A percentile compares a stretch with the other conserved stretches of the same genome.
These are phyloP conservation scores for Delitschia confertaspora DNA, from an alignment of 495 filamentous ascomycete genomes.

Conservation along the genomic window DNA sequence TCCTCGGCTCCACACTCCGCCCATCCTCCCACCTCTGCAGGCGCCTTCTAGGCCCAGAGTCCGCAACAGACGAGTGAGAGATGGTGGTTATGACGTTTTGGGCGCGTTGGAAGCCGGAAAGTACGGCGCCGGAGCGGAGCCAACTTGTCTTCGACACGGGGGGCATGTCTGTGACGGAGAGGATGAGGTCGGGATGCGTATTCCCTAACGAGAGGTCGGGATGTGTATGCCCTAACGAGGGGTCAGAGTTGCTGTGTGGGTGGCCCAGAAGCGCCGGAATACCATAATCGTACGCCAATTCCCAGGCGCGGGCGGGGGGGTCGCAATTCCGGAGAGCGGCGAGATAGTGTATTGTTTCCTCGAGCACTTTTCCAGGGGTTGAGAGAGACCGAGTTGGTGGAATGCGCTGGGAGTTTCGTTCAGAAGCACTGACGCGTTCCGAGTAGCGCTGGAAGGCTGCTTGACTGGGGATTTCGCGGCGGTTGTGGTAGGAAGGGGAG, in stretches of 20 bases:
- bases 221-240: constrained; percentile 45
- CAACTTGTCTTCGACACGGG: constrained; percentile 54
- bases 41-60: no score
- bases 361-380: constrained; percentile 45
- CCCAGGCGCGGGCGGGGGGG: constrained; percentile 22
- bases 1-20: no score
- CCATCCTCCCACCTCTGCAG: no score
- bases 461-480: constrained; percentile 15
- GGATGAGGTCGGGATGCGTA: constrained; percentile 50
- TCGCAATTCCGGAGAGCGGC: constrained; percentile 1
- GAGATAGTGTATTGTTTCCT: no score
- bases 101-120: constrained; percentile 55
- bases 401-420: constrained; percentile 41
- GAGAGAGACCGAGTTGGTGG: constrained; percentile 41
- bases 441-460: constrained; percentile 24
- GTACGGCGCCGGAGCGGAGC: constrained; percentile 55
- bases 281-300: constrained; percentile 49
- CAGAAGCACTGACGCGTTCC: constrained; percentile 12
- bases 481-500: not conserved
- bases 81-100: constrained; percentile 26
- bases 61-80: no score
- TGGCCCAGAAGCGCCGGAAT: constrained; percentile 58
- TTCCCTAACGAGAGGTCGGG: constrained; percentile 46
- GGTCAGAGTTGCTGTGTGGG: constrained; percentile 47
- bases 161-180: constrained; percentile 47